Base-by-base conservation (phyloP, 2,329 filamentous ascomycete species). In the Fusarium sp. region DNA sequence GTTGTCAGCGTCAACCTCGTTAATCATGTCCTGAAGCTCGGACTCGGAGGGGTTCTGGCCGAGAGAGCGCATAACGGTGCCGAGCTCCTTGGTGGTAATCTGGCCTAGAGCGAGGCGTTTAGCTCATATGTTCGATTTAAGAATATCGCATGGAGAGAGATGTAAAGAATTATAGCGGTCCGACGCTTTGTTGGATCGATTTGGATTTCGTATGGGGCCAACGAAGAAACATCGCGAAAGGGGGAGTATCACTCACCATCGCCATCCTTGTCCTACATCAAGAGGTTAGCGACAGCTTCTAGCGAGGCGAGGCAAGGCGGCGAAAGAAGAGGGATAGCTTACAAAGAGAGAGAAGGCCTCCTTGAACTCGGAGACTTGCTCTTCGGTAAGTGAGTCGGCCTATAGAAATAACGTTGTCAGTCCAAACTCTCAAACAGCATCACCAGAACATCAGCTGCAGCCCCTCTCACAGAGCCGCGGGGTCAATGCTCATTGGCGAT, bases 331-430 rank as follows among this genome's bases (percentile, higher is more conserved):
- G 38, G 57, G 25, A 46, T 50, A 17, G 85, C 96, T 92, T 92
- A 99, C 96, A 86, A 99, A 99, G 77, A 99, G 94, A 84, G 96
- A 99, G 88, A 99, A 99, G 62, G 96, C 96, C 88, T 99, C 96
- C 93, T 98, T 99, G 90, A 98, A 99, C 88, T 99, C 96, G 83
- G 96, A 98, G 84, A 99, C 96, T 90, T 99, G 96, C 88, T 99
- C 96, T 90, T 99, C 96, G 79, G 96, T 98, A 82, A 99, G 92
- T 84, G 95, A 95, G 84, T 99, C 96, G 84, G 95, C 95, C 95
- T 98, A 83, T 62, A 60, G 42, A 52, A 56, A 61, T 71, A 56
- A 65, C 62, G 55, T 64, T 57, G 77, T 81, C 68, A 78, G 79
- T 70, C 47, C 38, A 56, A 47, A 57, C 46, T 46, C 46, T 33